These are phyloP conservation scores for Agrostemma githago DNA, from an alignment of 148 eudicot genomes.

Conservation along the genomic window DNA sequence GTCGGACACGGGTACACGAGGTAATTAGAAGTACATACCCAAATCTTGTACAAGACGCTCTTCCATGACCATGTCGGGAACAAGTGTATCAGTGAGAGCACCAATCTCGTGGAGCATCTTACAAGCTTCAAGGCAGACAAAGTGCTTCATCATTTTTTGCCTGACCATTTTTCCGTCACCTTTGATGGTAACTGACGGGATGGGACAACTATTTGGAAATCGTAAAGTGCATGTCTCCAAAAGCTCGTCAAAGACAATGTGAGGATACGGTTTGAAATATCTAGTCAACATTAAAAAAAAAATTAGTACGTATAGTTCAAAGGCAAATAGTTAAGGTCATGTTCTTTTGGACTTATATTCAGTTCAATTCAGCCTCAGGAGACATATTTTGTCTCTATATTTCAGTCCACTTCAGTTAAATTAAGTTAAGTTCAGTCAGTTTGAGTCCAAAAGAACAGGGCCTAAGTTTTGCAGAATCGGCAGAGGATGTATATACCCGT, in stretches of 20 bases:
- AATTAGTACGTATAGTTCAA: too few species aligned
- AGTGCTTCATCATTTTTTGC: slow-evolving; percentile 54
- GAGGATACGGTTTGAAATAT: slow-evolving; percentile 76
- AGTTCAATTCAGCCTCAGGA: too few species aligned
- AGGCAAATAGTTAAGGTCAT: too few species aligned
- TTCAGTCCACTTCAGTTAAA: too few species aligned
- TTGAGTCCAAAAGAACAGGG: too few species aligned
- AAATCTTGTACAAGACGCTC: slow-evolving; percentile 41
- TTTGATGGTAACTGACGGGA: slow-evolving; percentile 39
- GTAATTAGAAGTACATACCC: slow-evolving; percentile 27
- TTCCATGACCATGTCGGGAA: slow-evolving; percentile 71
- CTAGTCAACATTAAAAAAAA: slow-evolving; percentile 25
- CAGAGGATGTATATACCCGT: slow-evolving; percentile 42
- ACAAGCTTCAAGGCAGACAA: slow-evolving; percentile 84
- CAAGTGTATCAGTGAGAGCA: slow-evolving; percentile 75
- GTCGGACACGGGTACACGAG: too few species aligned
- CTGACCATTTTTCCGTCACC: slow-evolving; percentile 47
- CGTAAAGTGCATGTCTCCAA: slow-evolving; percentile 40
- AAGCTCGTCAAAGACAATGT: slow-evolving; percentile 38
- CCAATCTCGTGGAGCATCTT: slow-evolving; percentile 61
- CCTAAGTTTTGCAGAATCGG: too few species aligned
- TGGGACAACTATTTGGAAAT: slow-evolving; percentile 72
- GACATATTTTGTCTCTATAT: too few species aligned
- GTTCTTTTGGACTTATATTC: too few species aligned
- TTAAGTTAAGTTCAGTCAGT: too few species aligned